Evolutionary conservation across 176 grass and related monocot species (phyloP), one percentile per base, ranked within the genome.

Genomic region (Cenchrus fungigraminus): DNA sequence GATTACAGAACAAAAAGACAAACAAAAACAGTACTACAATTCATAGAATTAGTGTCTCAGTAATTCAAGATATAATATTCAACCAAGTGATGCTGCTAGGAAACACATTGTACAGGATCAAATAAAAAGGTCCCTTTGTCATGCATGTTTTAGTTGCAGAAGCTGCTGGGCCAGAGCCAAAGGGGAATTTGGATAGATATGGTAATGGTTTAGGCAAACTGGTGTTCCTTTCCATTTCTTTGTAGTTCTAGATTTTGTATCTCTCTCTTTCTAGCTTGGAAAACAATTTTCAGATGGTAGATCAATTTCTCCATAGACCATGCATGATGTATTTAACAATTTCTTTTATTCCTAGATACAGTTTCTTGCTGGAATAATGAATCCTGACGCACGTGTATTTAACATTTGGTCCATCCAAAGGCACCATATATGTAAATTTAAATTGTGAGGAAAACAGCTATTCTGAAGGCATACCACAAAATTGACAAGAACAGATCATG

Each of bases 381-480:
- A 71, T 71, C 11, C 6, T 65, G 19, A 61, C 32, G 29, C 47
- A 9, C 20, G 44, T 55, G 46, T 56, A 86, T 31, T 61, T 50
- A 64, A 85, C 34, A 80, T 4, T 3, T 19, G 63, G 34, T 65
- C 34, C 32, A 80, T 73, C 75, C 62, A 76, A 66, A 71, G 25
- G 46, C 22, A 65, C 59, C 68, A 74, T 74, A 65, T 32, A n/a
- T 16, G 59, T 10, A 19, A 40, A 25, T 25, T 25, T 10, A 37
- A 40, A 4, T 37, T 86, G 45, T 52, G 43, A 50, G 32, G 40
- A 34, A 15, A 81, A 56, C 0, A 74, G 17, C 37, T 22, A 42
- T 6, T 74, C 10, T 37, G 15, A 77, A 51, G 29, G 54, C 25
- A 71, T 42, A 40, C 15, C 59, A 65, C 56, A 40, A 76, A 40